Percentiles rank a stretch among this genome's conserved stretches.
Evolutionary conservation across 768 basidiomycete species (phyloP).

Genomic region (Mycena chlorophos): DNA sequence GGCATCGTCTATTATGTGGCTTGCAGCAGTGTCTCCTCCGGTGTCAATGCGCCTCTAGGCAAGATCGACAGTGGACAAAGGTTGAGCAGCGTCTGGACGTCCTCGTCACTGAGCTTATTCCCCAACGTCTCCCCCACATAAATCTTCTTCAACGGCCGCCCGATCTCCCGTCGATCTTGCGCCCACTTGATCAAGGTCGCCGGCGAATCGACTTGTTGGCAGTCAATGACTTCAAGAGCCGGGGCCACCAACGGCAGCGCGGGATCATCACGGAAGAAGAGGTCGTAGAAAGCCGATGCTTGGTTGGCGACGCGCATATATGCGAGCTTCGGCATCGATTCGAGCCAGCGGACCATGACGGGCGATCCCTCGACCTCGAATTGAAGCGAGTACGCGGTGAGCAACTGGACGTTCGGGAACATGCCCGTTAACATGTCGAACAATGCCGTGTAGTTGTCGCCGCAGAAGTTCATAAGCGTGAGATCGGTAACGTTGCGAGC

Average conservation of each 20-base stretch:
- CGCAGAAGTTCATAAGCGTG: slow-evolving; percentile 54
- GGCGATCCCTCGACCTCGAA: slow-evolving; percentile 29
- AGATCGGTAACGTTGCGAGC: slow-evolving; percentile 60
- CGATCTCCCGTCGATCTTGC: slow-evolving; percentile 35
- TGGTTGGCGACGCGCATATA: slow-evolving; percentile 50
- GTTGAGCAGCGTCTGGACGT: no score
- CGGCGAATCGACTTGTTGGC: slow-evolving; percentile 36
- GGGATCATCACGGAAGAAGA: slow-evolving; percentile 40
- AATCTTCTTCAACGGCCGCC: slow-evolving; percentile 47
- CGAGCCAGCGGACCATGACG: slow-evolving; percentile 50
- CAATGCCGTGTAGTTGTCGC: slow-evolving; percentile 52
- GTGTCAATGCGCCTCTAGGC: no score
- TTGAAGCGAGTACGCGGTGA: slow-evolving; percentile 53
- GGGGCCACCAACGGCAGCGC: slow-evolving; percentile 39
- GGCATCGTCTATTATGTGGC: neutral
- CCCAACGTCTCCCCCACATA: slow-evolving; percentile 41
- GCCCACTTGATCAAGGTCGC: slow-evolving; percentile 37
- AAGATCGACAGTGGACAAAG: no score
- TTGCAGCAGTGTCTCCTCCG: no score
- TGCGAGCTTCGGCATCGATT: slow-evolving; percentile 56
- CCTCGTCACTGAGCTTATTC: slow-evolving; percentile 23
- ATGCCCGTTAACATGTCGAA: slow-evolving; percentile 46
- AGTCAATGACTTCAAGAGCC: slow-evolving; percentile 47
- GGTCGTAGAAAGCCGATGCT: slow-evolving; percentile 40
- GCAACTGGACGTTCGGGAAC: slow-evolving; percentile 53